phyloP scores from a whole-genome alignment of 768 basidiomycete genomes.

The Tulasnella sp. region DNA sequence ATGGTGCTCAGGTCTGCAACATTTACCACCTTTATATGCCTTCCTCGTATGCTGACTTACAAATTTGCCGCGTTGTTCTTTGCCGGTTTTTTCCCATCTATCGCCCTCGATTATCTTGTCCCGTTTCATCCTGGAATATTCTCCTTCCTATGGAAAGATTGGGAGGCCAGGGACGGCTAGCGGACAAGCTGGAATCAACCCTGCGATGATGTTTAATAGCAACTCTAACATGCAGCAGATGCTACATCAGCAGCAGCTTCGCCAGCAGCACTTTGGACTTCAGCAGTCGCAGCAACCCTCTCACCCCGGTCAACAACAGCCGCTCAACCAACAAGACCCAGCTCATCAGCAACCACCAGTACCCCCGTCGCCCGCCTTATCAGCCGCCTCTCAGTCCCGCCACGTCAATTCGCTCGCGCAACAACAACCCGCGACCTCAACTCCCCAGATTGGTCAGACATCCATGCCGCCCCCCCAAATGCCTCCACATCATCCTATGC shows the following conservation, averaged over 20 bases:
- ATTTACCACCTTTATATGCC: background rate
- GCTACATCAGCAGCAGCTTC: constrained; percentile 12
- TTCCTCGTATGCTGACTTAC: background rate
- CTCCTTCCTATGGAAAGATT: background rate
- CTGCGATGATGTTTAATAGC: constrained; percentile 2
- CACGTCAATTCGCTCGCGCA: background rate
- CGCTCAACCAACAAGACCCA: background rate
- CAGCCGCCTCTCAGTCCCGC: background rate
- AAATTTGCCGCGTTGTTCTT: background rate
- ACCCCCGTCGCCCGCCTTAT: constrained; percentile 12
- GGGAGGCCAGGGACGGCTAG: constrained; percentile 4
- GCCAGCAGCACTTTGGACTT: constrained; percentile 10
- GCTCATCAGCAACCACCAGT: constrained; percentile 6
- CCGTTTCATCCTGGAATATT: background rate
- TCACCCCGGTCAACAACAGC: constrained; percentile 3
- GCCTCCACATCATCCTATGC: constrained; percentile 1
- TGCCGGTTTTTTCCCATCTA: background rate
- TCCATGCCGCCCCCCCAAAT: constrained; percentile 9
- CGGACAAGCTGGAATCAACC: constrained; percentile 1
- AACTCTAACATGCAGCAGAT: constrained; percentile 10
- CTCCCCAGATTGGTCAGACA: constrained; percentile 1
- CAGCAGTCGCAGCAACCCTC: constrained; percentile 15
- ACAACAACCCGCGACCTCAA: background rate
- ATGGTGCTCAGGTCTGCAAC: background rate
- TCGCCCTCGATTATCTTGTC: background rate